phyloP scores from a whole-genome alignment of 1,284 basidiomycete genomes.

The Pseudozyma thailandica region DNA sequence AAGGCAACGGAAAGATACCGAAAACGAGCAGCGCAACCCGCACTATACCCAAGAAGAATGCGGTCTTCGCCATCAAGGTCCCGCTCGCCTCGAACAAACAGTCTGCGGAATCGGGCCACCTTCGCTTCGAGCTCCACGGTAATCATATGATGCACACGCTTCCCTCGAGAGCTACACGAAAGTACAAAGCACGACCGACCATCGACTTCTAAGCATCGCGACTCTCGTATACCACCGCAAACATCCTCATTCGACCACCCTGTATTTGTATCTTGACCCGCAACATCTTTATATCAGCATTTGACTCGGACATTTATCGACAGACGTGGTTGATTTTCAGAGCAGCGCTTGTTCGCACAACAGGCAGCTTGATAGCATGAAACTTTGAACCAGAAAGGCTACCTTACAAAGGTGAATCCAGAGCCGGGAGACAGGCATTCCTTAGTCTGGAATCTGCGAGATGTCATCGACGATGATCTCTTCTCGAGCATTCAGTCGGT shows the following conservation, averaged over 20 bases:
- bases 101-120: conserved; percentile 2
- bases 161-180: conserved; percentile 44
- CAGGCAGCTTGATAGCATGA: no score
- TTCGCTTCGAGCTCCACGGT: conserved; percentile 48
- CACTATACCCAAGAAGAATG: conserved; percentile 50
- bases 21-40: conserved; percentile 7
- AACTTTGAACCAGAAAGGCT: no score
- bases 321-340: no score
- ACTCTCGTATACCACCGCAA: background rate
- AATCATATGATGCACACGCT: conserved; percentile 54
- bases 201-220: conserved; percentile 36
- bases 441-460: conserved; percentile 40
- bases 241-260: background rate
- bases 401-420: background rate
- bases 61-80: conserved; percentile 38
- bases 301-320: no score
- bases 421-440: no score
- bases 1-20: background rate
- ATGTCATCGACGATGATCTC: conserved; percentile 36
- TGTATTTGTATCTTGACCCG: conserved; percentile 18
- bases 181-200: conserved; percentile 47
- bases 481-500: conserved; percentile 28
- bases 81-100: conserved; percentile 14
- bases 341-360: no score
- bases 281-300: background rate